A percentile compares a stretch with the other conserved stretches of the same genome.
Conservation (phyloP, 2,329 filamentous ascomycete genomes). For the Apiospora rasikravindrae region DNA sequence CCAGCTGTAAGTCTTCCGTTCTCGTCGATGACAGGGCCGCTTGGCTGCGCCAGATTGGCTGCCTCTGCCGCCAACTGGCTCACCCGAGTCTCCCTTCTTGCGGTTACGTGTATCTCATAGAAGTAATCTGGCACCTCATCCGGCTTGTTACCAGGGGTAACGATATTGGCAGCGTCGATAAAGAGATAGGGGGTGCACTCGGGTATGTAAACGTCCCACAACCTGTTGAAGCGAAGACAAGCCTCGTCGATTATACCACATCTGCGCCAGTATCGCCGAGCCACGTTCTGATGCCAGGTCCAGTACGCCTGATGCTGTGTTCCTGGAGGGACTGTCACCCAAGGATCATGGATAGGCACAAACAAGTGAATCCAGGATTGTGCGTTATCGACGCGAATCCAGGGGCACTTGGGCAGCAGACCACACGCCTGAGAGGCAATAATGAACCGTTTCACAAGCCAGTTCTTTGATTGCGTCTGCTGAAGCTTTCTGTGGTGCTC, state of each 20-base stretch:
- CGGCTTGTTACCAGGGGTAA: not conserved
- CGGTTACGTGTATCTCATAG: not conserved
- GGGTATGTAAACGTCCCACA: not conserved
- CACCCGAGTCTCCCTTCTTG: not conserved
- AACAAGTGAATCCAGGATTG: not conserved
- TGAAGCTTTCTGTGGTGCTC: fast-evolving
- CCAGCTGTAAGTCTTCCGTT: not conserved
- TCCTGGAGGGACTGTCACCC: not conserved
- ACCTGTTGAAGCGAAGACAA: not conserved
- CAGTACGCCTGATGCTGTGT: not conserved
- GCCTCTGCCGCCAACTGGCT: not conserved
- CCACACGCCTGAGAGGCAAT: not conserved
- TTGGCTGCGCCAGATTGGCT: not conserved
- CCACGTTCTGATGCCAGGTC: not conserved
- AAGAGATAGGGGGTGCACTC: not conserved
- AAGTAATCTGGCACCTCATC: fast-evolving
- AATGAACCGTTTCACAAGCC: not conserved
- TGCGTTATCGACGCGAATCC: not conserved
- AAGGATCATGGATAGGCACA: not conserved
- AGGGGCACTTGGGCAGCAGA: not conserved
- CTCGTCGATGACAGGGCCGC: not conserved
- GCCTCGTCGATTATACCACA: not conserved
- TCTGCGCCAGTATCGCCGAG: not conserved
- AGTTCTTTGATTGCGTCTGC: not conserved
- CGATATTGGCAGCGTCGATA: not conserved